phyloP scores from a whole-genome alignment of 2,329 filamentous ascomycete genomes.

The Alternaria postmessia region DNA sequence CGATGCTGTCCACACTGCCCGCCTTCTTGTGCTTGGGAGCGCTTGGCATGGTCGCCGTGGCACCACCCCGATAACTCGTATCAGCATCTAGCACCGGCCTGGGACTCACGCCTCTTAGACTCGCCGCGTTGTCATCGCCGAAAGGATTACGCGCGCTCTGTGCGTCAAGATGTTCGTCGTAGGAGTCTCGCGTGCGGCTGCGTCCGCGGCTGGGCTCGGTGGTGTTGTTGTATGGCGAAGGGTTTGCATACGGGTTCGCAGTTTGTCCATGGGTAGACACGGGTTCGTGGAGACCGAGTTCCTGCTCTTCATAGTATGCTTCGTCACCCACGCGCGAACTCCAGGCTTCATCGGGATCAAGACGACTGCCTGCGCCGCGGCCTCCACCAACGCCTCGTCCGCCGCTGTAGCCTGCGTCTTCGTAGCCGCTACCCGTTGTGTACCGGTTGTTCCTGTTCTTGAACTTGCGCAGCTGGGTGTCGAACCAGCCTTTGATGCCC shows the following conservation, averaged over 20 bases:
- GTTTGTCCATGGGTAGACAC: constrained; percentile 46
- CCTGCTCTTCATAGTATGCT: constrained; percentile 80
- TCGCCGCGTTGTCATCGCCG: constrained; percentile 54
- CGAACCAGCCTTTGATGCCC: constrained; percentile 77
- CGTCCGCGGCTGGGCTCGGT: constrained; percentile 52
- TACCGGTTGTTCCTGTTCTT: constrained; percentile 71
- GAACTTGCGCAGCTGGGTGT: constrained; percentile 69
- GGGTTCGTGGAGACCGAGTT: constrained; percentile 66
- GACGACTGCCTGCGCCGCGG: constrained; percentile 61
- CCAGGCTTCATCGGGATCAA: constrained; percentile 88
- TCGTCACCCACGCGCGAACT: constrained; percentile 80
- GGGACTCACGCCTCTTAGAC: constrained; percentile 76
- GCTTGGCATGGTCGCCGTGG: constrained; percentile 52
- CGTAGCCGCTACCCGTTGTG: constrained; percentile 76
- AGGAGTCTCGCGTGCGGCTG: constrained; percentile 58
- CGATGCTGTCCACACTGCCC: constrained; percentile 44
- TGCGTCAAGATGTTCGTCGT: constrained; percentile 44
- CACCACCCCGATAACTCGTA: constrained; percentile 48
- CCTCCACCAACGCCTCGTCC: constrained; percentile 35
- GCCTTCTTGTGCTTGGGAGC: constrained; percentile 43
- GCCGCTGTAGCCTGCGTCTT: constrained; percentile 64
- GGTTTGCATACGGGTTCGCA: constrained; percentile 41
- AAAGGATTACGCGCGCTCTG: constrained; percentile 46
- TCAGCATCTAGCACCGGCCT: constrained; percentile 66
- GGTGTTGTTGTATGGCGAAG: not conserved